These are phyloP conservation scores for Neurospora tetrasperma DNA, from an alignment of 495 filamentous ascomycete genomes.

Conservation along the genomic window DNA sequence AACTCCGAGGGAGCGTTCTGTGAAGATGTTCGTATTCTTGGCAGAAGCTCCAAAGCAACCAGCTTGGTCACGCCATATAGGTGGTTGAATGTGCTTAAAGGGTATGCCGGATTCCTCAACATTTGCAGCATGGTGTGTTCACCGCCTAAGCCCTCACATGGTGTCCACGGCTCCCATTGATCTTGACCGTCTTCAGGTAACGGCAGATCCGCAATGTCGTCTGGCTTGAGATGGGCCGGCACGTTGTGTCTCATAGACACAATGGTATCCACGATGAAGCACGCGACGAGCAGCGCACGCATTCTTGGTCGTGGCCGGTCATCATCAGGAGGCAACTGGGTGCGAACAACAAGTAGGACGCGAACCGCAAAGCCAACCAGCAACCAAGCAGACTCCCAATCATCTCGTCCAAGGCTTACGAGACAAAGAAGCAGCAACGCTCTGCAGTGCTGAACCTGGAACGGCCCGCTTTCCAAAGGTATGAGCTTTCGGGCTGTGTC, in stretches of 20 bases:
- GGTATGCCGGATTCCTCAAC: slow-evolving; percentile 43
- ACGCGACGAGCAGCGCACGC: slow-evolving; percentile 47
- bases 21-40: background rate
- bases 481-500: slow-evolving; percentile 47
- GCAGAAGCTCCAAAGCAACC: slow-evolving; percentile 2
- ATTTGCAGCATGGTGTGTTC: slow-evolving; percentile 20
- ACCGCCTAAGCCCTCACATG: slow-evolving; percentile 37
- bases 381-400: slow-evolving; percentile 49
- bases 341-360: slow-evolving; percentile 41
- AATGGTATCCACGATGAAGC: slow-evolving; percentile 56
- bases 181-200: slow-evolving; percentile 56
- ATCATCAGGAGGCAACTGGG: slow-evolving; percentile 15
- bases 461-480: slow-evolving; percentile 45
- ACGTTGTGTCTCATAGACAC: slow-evolving; percentile 46
- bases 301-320: slow-evolving; percentile 29
- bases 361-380: slow-evolving; percentile 52
- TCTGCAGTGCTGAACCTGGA: slow-evolving; percentile 52
- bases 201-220: slow-evolving; percentile 34
- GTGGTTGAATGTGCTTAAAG: slow-evolving; percentile 55
- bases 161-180: slow-evolving; percentile 63
- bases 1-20: background rate
- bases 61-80: slow-evolving; percentile 22
- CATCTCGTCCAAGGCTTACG: slow-evolving; percentile 45
- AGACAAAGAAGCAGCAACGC: slow-evolving; percentile 53
- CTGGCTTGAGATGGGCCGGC: slow-evolving; percentile 42